Conservation (phyloP, 1,139 yeast species). For the Pneumocystis murina region DNA sequence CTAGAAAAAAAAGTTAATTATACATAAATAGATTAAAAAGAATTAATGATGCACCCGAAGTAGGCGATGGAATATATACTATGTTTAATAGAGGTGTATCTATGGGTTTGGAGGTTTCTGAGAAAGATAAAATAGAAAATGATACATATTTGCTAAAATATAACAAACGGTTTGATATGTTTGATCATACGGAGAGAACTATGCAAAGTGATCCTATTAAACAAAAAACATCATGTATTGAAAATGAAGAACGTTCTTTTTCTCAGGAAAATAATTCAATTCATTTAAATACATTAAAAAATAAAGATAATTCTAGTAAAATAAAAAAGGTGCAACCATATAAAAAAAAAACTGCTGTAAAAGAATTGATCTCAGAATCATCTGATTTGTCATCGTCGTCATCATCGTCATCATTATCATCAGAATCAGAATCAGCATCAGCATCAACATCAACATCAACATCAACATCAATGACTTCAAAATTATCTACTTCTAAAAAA, state of each 20-base stretch:
- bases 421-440: background rate
- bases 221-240: background rate
- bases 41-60: background rate
- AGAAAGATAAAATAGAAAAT: background rate
- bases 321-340: background rate
- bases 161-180: background rate
- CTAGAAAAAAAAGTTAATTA: background rate
- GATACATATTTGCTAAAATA: background rate
- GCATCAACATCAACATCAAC: background rate
- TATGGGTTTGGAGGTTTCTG: background rate
- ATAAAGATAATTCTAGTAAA: background rate
- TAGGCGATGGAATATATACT: background rate
- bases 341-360: background rate
- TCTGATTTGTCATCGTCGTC: background rate
- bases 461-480: background rate
- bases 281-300: background rate
- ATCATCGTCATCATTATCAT: background rate
- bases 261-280: background rate
- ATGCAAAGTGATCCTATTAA: background rate
- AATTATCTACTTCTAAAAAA: conserved; percentile 4
- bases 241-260: background rate
- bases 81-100: background rate
- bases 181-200: background rate
- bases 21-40: background rate
- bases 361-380: background rate